Conservation (phyloP, 352 stramenopile genomes). For the Hyaloperonospora brassicae region DNA sequence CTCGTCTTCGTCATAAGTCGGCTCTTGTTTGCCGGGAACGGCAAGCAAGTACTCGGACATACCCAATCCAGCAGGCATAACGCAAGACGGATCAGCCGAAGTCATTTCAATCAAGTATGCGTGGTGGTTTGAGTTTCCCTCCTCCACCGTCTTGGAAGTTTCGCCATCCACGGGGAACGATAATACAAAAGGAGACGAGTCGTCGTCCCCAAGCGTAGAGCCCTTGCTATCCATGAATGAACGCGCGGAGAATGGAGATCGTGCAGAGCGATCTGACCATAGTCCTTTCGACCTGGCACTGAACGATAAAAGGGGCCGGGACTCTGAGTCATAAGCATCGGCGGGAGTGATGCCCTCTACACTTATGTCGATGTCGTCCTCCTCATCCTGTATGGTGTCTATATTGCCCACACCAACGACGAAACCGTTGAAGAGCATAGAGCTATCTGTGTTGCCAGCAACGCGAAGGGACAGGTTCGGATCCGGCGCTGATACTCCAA, state of each 20-base stretch:
- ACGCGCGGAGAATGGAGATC: conserved; percentile 35
- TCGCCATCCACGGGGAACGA: conserved; percentile 73
- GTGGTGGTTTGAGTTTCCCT: conserved; percentile 42
- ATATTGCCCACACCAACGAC: conserved; percentile 59
- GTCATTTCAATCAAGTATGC: conserved; percentile 81
- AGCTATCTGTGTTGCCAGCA: conserved; percentile 45
- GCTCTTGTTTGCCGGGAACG: conserved; percentile 41
- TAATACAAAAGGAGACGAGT: conserved; percentile 47
- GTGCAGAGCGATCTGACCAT: conserved; percentile 36
- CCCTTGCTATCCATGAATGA: conserved; percentile 36
- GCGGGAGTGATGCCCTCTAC: conserved; percentile 16
- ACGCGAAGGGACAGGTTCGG: conserved; percentile 60
- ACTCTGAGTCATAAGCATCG: conserved; percentile 27
- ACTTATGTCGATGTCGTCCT: conserved; percentile 10
- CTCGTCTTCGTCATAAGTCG: conserved; percentile 30
- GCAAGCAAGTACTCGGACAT: conserved; percentile 64
- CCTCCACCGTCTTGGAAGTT: conserved; percentile 44
- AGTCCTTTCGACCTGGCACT: conserved; percentile 33
- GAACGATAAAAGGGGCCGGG: conserved; percentile 38
- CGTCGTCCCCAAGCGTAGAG: conserved; percentile 27
- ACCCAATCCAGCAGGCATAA: conserved; percentile 25
- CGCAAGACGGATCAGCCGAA: conserved; percentile 33
- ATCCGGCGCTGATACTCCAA: conserved; percentile 53
- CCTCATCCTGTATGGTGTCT: conserved; percentile 29
- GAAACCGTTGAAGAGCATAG: conserved; percentile 58